These are phyloP conservation scores for Teratosphaeria destructans DNA, from an alignment of 2,329 filamentous ascomycete species.

Conservation along the genomic window DNA sequence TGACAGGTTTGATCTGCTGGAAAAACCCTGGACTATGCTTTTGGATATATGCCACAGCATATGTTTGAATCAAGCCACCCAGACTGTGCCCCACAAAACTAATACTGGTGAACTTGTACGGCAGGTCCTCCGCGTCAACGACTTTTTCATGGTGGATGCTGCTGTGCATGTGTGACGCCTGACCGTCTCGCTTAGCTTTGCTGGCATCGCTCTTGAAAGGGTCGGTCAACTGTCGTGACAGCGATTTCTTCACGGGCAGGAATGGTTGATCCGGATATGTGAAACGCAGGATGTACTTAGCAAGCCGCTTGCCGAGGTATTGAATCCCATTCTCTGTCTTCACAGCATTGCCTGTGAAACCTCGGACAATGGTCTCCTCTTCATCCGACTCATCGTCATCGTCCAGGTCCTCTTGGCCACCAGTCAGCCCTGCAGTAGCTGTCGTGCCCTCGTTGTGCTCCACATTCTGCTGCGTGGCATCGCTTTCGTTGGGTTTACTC, in stretches of 20 bases:
- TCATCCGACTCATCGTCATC: slow-evolving; percentile 53
- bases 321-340: slow-evolving; percentile 93
- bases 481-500: slow-evolving; percentile 2
- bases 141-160: slow-evolving; percentile 44
- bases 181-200: slow-evolving; percentile 37
- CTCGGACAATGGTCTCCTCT: slow-evolving; percentile 78
- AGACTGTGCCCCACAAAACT: slow-evolving; percentile 91
- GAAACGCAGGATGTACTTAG: slow-evolving; percentile 78
- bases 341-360: slow-evolving; percentile 80
- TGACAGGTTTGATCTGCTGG: slow-evolving; percentile 71
- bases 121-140: slow-evolving; percentile 37
- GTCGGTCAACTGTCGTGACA: slow-evolving; percentile 38
- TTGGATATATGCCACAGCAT: slow-evolving; percentile 91
- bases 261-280: slow-evolving; percentile 93
- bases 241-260: slow-evolving; percentile 52
- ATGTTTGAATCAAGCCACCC: slow-evolving; percentile 81
- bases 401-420: slow-evolving; percentile 39
- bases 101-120: slow-evolving; percentile 84
- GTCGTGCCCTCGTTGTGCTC: slow-evolving; percentile 11
- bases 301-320: slow-evolving; percentile 87
- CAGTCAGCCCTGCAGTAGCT: slow-evolving; percentile 38
- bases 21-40: slow-evolving; percentile 93
- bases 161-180: slow-evolving; percentile 48
- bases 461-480: slow-evolving; percentile 1
- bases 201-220: slow-evolving; percentile 36